Evolutionary conservation across 1,139 yeast species (phyloP), one percentile per base, ranked within the genome.

Genomic region (Saccharomyces hybrid): DNA sequence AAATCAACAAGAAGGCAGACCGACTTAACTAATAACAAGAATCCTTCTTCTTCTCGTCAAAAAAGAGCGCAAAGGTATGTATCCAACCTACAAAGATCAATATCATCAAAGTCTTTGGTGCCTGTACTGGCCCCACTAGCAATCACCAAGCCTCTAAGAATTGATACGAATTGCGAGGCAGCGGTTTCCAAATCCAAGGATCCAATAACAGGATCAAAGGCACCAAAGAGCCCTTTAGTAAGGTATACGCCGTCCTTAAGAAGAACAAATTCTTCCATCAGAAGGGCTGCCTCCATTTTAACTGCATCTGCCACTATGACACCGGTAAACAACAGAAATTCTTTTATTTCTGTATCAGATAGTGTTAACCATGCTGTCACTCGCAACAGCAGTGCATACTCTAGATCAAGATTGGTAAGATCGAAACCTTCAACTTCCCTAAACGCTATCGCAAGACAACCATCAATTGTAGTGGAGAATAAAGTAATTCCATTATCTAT

Each of bases 211-310:
- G 24, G 6, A 38, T 48, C 9, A 24, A 42, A 24, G 19, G 16
- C 4, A 2, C 48, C 14, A 44, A 47, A 31, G 52, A 21, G 14
- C 38, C 28, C 44, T 49, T 24, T 29, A 32, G 44, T 21, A 27
- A 53, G 50, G 16, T 55, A 58, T 12, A 54, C 60, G 1, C 52
- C 64, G 1, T 64, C 72, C 7, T 55, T 70, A 49, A 62, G 71
- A 55, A 62, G 73, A 31, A 66, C 72, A 0, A 66, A 68, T 11
- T 69, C 73, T 0, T 68, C 71, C 3, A 69, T 70, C 14, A 68
- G 66, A 55, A 62, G 73, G 53, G 73, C 72, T 7, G 72, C 71
- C 3, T 68, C 73, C 0, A 64, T 62, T 2, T 58, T 68, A 32
- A 64, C 63, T 9, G 55, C 58, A 27, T 53, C 53, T 32, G 52